Evolutionary conservation across 2,329 filamentous ascomycete species (phyloP).

Genomic region (Alternaria rosae): DNA sequence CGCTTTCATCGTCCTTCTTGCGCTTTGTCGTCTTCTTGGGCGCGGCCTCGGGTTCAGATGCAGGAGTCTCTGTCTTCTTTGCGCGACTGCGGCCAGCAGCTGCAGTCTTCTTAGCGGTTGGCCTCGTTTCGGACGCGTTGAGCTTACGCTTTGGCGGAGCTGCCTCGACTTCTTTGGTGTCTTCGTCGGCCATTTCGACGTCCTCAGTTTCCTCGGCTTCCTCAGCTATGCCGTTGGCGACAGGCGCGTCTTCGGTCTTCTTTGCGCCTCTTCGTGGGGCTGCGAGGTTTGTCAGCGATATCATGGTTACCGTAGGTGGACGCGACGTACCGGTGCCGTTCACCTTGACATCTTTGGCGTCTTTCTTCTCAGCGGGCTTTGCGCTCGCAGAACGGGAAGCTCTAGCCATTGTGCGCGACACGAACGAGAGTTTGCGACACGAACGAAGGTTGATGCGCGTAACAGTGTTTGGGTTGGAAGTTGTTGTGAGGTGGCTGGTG

Average conservation of each 20-base stretch:
- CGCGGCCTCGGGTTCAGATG: slow-evolving; percentile 21
- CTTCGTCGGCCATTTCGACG: slow-evolving; percentile 7
- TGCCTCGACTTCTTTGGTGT: slow-evolving; percentile 9
- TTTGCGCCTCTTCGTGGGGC: slow-evolving; percentile 34
- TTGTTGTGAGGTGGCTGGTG: slow-evolving; percentile 32
- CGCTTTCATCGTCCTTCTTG: slow-evolving; percentile 41
- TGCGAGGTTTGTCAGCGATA: slow-evolving; percentile 24
- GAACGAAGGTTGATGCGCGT: slow-evolving; percentile 23
- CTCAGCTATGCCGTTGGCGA: slow-evolving; percentile 19
- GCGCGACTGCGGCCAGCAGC: slow-evolving; percentile 34
- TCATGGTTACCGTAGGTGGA: slow-evolving; percentile 14
- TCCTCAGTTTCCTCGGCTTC: slow-evolving; percentile 11
- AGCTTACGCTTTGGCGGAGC: slow-evolving; percentile 22
- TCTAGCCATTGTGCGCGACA: slow-evolving; percentile 39
- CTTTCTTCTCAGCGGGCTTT: slow-evolving; percentile 35
- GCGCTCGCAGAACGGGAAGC: slow-evolving; percentile 40
- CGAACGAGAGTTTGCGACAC: slow-evolving; percentile 16
- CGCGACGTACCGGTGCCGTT: slow-evolving; percentile 44
- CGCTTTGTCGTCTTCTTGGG: slow-evolving; percentile 35
- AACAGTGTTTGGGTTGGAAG: slow-evolving; percentile 16
- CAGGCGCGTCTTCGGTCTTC: slow-evolving; percentile 28
- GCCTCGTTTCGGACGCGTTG: slow-evolving; percentile 14
- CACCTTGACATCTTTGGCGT: slow-evolving; percentile 34
- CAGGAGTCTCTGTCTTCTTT: slow-evolving; percentile 36
- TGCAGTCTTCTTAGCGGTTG: slow-evolving; percentile 20